Conservation (phyloP, 1,284 basidiomycete genomes). For the Bondarzewia mesenterica region DNA sequence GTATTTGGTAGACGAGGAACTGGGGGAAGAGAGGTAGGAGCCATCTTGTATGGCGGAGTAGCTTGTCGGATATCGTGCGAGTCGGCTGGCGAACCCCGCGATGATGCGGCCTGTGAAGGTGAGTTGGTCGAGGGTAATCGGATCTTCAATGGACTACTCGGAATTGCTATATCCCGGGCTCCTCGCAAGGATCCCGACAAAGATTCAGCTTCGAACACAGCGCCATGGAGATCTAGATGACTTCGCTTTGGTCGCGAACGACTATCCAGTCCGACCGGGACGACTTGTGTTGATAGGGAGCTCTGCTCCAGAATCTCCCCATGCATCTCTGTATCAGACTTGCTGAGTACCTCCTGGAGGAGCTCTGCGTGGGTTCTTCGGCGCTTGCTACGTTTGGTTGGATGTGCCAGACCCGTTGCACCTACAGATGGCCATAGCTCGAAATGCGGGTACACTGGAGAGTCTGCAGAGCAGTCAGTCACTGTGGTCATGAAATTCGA, state of each 20-base stretch:
- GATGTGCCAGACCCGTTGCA: neutral
- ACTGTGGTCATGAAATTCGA: neutral
- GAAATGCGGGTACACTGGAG: slow-evolving; percentile 22
- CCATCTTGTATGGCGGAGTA: neutral
- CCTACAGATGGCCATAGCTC: slow-evolving; percentile 15
- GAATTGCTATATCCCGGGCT: too few species aligned
- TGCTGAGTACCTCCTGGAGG: slow-evolving; percentile 12
- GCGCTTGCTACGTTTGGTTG: neutral
- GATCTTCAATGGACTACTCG: too few species aligned
- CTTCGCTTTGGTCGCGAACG: too few species aligned
- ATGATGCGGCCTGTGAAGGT: too few species aligned
- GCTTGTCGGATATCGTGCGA: neutral
- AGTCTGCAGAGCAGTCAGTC: slow-evolving; percentile 14
- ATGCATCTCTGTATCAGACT: too few species aligned
- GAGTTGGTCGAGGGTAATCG: too few species aligned
- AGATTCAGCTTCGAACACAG: too few species aligned
- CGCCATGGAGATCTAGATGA: too few species aligned
- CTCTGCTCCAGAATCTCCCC: too few species aligned
- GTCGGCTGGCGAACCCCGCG: neutral
- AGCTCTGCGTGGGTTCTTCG: slow-evolving; percentile 11
- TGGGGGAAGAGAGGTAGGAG: neutral
- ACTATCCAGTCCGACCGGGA: too few species aligned
- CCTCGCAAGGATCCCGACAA: too few species aligned
- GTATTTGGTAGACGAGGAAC: neutral
- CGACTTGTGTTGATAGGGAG: too few species aligned